Conservation (phyloP, 768 basidiomycete genomes). For the Termitomyces titanicus region DNA sequence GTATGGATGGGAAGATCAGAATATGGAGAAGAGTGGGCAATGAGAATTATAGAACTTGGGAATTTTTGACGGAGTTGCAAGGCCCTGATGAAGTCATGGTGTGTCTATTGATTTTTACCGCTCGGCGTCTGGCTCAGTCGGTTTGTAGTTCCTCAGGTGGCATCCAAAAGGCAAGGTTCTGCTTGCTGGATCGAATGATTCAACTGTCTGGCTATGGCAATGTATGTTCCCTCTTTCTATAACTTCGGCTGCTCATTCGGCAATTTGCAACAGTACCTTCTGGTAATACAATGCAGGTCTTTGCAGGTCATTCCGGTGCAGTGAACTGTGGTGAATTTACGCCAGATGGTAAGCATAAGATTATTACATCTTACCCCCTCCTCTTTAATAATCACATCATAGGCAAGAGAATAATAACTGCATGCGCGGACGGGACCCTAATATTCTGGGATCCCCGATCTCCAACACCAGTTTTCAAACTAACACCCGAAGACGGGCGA, state of each 20-base stretch:
- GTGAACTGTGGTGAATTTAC: slow-evolving; percentile 90
- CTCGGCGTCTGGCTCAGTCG: slow-evolving; percentile 1
- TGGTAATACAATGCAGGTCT: slow-evolving; percentile 94
- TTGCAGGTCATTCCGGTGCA: slow-evolving; percentile 83
- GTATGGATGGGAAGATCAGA: slow-evolving; percentile 95
- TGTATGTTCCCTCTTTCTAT: slow-evolving; percentile 44
- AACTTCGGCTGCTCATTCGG: neutral
- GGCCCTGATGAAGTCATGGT: slow-evolving; percentile 97
- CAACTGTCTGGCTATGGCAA: slow-evolving; percentile 97
- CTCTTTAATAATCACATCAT: slow-evolving; percentile 2
- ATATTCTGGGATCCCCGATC: slow-evolving; percentile 92
- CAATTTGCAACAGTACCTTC: slow-evolving; percentile 68
- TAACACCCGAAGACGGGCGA: slow-evolving; percentile 64
- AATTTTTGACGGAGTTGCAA: slow-evolving; percentile 89
- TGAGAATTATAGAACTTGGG: slow-evolving; percentile 79
- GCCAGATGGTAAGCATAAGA: slow-evolving; percentile 64
- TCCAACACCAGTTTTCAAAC: slow-evolving; percentile 75
- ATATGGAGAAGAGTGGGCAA: slow-evolving; percentile 86
- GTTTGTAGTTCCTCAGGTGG: slow-evolving; percentile 83
- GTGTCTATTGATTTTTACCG: slow-evolving; percentile 23
- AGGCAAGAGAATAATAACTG: slow-evolving; percentile 90
- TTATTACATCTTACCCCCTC: neutral
- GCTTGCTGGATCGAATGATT: slow-evolving; percentile 89
- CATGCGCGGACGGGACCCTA: slow-evolving; percentile 75
- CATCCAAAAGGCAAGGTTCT: slow-evolving; percentile 91